Evolutionary conservation across 495 filamentous ascomycete species (phyloP).

Genomic region (Entonaema liquescens): DNA sequence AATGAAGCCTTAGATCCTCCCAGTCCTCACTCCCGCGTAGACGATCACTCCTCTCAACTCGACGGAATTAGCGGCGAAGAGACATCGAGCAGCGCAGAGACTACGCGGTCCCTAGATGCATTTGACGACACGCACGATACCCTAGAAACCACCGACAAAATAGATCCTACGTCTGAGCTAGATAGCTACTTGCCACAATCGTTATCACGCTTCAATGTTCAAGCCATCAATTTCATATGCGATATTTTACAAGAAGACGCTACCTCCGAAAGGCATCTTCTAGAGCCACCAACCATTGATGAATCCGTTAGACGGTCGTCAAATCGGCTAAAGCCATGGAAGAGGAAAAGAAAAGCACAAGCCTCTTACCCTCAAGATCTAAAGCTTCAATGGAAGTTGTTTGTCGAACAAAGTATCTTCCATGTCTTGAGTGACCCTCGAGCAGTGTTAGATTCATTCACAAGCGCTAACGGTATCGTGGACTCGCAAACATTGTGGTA

Average conservation of each 20-base stretch:
- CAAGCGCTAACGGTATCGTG: conserved; percentile 53
- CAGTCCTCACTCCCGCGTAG: conserved; percentile 19
- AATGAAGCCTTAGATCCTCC: conserved; percentile 11
- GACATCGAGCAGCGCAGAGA: conserved; percentile 28
- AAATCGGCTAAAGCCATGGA: conserved; percentile 48
- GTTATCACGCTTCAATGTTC: conserved; percentile 52
- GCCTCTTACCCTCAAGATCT: conserved; percentile 39
- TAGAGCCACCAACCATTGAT: conserved; percentile 51
- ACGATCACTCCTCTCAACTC: conserved; percentile 21
- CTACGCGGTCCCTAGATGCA: conserved; percentile 30
- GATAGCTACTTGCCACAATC: conserved; percentile 55
- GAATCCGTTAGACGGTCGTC: conserved; percentile 27
- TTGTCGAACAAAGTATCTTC: conserved; percentile 78
- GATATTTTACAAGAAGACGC: conserved; percentile 61
- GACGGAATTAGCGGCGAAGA: conserved; percentile 37
- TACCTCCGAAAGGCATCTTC: conserved; percentile 56
- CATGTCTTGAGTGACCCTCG: conserved; percentile 73
- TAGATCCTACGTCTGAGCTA: conserved; percentile 48
- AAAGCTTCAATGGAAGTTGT: conserved; percentile 61
- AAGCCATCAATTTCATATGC: conserved; percentile 62
- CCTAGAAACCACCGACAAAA: conserved; percentile 8
- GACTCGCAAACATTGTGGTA: conserved; percentile 63
- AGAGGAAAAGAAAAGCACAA: conserved; percentile 50
- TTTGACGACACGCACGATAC: conserved; percentile 28
- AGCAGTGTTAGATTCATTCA: conserved; percentile 73